Base-by-base conservation (phyloP, 2,329 filamentous ascomycete species). In the Colletotrichum sp. region DNA sequence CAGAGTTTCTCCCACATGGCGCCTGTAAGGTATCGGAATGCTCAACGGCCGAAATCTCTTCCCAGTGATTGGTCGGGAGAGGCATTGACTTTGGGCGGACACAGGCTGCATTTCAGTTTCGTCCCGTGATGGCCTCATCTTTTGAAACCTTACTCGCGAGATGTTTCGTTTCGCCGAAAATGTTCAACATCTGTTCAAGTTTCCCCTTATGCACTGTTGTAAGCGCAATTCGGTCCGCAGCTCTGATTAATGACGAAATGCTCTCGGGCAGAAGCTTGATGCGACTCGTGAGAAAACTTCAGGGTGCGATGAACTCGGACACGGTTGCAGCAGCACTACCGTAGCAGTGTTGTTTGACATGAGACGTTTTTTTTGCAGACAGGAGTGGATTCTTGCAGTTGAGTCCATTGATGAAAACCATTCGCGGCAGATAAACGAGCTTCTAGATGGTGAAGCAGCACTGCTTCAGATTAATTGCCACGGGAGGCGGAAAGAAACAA, bases 81-180 rank as follows among this genome's bases (percentile, higher is more conserved):
- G 24, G 12, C 38, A 68, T 68, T 64, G 57, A 36, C 69, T 73
- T 71, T 13, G 7, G 16, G 64, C 34, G 64, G 26, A 65, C 43
- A 69, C 58, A 66, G 26, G 16, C 73, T 69, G 34, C 34, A 65
- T 28, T 30, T 75, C 43, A 68, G 57, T 58, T 64, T 72, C 72
- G 69, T 72, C 72, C 36, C 52, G 72, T 63, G 58, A 58, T 67
- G 60, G 55, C 24, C 55, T 74, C 26, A 48, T 38, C 71, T 72
- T 61, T 60, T 58, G 18, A 52, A 52, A 60, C 60, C 32, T 48
- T 61, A 34, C 55, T 52, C n/a, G 6, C 43, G 67, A 24, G 38
- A 48, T 61, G 68, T 67, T 72, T 72, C 30, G 55, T 75, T 72
- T 72, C 10, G 15, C n/a, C 55, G 13, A 5, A 30, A 63, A 57